A percentile compares a stretch with the other conserved stretches of the same genome.
phyloP scores from a whole-genome alignment of 2,329 filamentous ascomycete species.

The Pseudogymnoascus sp. region DNA sequence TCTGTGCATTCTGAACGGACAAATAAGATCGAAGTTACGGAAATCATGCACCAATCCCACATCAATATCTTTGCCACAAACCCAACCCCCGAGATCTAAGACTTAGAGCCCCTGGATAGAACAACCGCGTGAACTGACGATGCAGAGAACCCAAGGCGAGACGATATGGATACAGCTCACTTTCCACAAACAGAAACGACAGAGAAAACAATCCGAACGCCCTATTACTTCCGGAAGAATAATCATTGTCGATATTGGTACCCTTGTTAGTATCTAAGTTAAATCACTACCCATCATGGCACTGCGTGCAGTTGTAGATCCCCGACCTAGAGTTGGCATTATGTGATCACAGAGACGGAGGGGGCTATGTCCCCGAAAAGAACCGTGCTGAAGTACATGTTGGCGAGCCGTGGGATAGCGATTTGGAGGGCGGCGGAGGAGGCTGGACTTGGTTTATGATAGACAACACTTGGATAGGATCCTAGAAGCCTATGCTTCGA shows the following conservation, averaged over 20 bases:
- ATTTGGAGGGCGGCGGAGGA: neutral
- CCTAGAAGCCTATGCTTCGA: neutral
- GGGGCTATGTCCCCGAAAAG: neutral
- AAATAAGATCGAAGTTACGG: neutral
- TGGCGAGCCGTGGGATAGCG: neutral
- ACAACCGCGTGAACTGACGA: neutral
- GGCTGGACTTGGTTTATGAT: neutral
- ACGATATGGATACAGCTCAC: neutral
- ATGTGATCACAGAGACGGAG: neutral
- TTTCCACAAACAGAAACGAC: neutral
- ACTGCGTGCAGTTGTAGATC: neutral
- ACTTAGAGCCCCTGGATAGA: neutral
- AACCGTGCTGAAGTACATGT: neutral
- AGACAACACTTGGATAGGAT: neutral
- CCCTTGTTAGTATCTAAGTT: neutral
- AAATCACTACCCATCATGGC: neutral
- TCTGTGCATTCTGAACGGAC: neutral
- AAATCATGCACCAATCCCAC: neutral
- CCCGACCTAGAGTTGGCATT: neutral
- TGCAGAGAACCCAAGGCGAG: neutral
- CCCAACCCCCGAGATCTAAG: neutral
- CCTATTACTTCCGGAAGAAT: neutral
- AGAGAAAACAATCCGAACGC: neutral
- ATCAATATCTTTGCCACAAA: neutral
- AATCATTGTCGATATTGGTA: neutral